Conservation (phyloP, 805 yeast species). For the Isabelozyma gotoi region DNA sequence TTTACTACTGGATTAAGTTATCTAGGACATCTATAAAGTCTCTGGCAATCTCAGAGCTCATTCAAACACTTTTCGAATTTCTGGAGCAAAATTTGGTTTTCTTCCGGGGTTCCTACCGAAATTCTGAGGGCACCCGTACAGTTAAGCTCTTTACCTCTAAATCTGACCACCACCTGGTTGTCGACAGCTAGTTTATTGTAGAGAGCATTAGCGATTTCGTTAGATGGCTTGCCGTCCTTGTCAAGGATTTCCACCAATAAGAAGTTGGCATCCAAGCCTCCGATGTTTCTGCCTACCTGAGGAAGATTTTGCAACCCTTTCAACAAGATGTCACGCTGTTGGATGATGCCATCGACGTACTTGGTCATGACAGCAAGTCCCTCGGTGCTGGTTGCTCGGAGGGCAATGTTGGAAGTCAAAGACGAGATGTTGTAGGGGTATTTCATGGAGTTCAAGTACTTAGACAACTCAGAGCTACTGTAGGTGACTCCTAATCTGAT, state of each 20-base stretch:
- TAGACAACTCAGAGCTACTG: conserved; percentile 58
- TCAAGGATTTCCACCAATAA: conserved; percentile 70
- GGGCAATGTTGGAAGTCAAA: conserved; percentile 72
- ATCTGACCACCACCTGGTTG: conserved; percentile 82
- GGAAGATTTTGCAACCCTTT: conserved; percentile 53
- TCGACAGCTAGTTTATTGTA: conserved; percentile 71
- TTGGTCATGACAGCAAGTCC: conserved; percentile 61
- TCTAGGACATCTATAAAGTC: not conserved
- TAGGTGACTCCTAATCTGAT: conserved; percentile 84
- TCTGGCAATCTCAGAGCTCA: conserved; percentile 4
- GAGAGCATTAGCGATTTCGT: conserved; percentile 61
- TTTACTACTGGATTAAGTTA: no score
- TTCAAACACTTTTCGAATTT: conserved; percentile 38
- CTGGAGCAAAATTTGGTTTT: conserved; percentile 58
- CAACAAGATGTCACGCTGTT: conserved; percentile 57
- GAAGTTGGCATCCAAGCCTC: conserved; percentile 87
- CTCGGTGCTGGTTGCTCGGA: conserved; percentile 59
- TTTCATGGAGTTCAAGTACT: conserved; percentile 81
- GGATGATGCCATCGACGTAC: conserved; percentile 48
- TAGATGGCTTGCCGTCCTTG: conserved; percentile 61
- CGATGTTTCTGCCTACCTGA: conserved; percentile 72
- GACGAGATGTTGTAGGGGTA: conserved; percentile 94
- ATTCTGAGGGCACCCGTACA: conserved; percentile 86
- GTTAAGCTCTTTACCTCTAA: conserved; percentile 86
- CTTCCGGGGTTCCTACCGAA: conserved; percentile 81